Percentiles rank a stretch among this genome's conserved stretches.
Evolutionary conservation across 31 red algal species (phyloP).

Genomic region (Asparagopsis taxiformis): DNA sequence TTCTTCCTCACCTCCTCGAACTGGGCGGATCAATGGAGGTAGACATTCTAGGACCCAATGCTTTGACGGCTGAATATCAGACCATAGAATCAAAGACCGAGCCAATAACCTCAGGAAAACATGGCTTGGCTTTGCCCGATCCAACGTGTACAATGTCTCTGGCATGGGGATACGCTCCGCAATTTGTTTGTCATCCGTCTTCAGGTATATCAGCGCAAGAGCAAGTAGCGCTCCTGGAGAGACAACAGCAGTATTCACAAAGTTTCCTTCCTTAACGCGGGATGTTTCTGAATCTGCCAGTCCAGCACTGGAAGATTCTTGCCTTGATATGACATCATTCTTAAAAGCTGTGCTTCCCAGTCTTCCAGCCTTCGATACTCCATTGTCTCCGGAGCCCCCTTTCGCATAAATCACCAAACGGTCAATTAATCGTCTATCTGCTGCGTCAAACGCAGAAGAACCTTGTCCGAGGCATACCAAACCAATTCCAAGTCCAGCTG

Average conservation of each 20-base stretch:
- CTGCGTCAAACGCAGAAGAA: slow-evolving; percentile 54
- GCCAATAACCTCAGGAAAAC: slow-evolving; percentile 75
- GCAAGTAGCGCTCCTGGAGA: slow-evolving; percentile 87
- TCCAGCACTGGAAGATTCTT: slow-evolving; percentile 23
- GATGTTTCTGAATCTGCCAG: slow-evolving; percentile 69
- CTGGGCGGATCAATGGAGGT: slow-evolving; percentile 40
- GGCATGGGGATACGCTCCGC: slow-evolving; percentile 74
- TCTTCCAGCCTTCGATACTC: slow-evolving; percentile 1
- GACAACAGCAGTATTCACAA: slow-evolving; percentile 71
- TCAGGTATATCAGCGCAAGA: slow-evolving; percentile 81
- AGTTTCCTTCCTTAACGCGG: slow-evolving; percentile 63
- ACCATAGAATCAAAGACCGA: slow-evolving; percentile 89
- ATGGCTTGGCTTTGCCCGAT: slow-evolving; percentile 78
- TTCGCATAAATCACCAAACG: slow-evolving; percentile 65
- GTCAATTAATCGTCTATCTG: slow-evolving; percentile 61
- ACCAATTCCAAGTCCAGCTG: slow-evolving; percentile 88
- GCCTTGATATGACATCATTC: not conserved
- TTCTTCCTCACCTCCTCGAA: slow-evolving; percentile 10
- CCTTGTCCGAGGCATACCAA: slow-evolving; percentile 82
- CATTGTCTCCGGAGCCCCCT: slow-evolving; percentile 47
- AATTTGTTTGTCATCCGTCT: slow-evolving; percentile 71
- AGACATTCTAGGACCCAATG: slow-evolving; percentile 64
- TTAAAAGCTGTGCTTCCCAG: slow-evolving; percentile 5
- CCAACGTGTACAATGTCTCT: slow-evolving; percentile 63
- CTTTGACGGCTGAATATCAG: slow-evolving; percentile 53